Conservation (phyloP, 352 stramenopile genomes). For the Pythium scleroteichum region DNA sequence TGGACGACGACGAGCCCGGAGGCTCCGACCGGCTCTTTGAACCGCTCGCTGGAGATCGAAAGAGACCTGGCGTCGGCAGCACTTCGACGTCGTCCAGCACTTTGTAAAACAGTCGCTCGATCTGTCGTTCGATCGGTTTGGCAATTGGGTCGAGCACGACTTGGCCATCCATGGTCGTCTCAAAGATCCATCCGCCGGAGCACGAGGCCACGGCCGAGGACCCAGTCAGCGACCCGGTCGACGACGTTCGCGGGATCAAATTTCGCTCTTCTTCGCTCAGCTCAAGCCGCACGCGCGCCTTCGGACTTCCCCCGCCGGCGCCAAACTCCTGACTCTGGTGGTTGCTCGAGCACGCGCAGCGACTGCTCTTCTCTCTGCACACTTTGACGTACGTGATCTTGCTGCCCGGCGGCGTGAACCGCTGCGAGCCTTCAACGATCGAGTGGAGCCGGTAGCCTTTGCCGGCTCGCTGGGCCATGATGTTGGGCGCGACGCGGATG, state of each 20-base stretch:
- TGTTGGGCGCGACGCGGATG: constrained; percentile 77
- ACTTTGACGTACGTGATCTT: constrained; percentile 88
- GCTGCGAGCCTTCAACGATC: constrained; percentile 80
- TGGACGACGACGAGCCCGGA: constrained; percentile 29
- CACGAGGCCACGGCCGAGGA: constrained; percentile 37
- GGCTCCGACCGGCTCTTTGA: constrained; percentile 10
- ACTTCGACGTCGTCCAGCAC: constrained; percentile 71
- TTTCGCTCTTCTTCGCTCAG: constrained; percentile 28
- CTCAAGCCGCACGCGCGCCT: constrained; percentile 23
- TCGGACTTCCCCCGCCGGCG: constrained; percentile 11
- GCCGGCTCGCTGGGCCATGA: constrained; percentile 79
- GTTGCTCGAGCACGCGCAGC: constrained; percentile 50
- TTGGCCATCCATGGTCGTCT: constrained; percentile 84
- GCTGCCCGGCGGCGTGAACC: constrained; percentile 77
- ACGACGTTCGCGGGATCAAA: constrained; percentile 28
- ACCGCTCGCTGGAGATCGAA: constrained; percentile 13
- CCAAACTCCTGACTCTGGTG: constrained; percentile 36
- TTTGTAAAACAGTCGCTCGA: constrained; percentile 79
- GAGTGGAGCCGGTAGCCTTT: constrained; percentile 84
- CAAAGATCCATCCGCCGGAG: constrained; percentile 83
- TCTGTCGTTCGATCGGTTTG: constrained; percentile 59
- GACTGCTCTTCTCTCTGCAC: constrained; percentile 71
- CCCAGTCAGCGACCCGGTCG: constrained; percentile 18
- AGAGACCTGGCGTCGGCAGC: constrained; percentile 49
- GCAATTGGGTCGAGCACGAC: constrained; percentile 69